Evolutionary conservation across 805 yeast species (phyloP), one percentile per base, ranked within the genome.

Genomic region (Candida khao-thaluensis): DNA sequence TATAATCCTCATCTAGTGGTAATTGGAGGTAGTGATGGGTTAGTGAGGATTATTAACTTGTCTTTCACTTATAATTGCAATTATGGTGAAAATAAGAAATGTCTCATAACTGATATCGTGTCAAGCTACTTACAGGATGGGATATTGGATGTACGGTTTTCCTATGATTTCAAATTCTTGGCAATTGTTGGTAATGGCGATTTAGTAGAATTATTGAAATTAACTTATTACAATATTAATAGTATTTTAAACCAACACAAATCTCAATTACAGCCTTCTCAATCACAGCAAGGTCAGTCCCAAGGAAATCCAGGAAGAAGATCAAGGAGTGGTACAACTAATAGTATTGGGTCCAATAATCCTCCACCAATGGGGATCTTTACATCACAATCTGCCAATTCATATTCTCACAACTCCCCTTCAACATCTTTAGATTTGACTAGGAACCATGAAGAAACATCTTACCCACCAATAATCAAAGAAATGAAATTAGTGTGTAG

Each of bases 81-180:
- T 33, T 62, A 59, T 40, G 71, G 66, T 4, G 39, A 48, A 5
- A 28, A 40, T 5, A 55, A 50, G 38, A 54, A 51, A 38, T 50
- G 54, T 12, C 43, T 67, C 6, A 49, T 66, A 8, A 55, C 76
- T 1, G 90, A 82, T 48, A 62, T 81, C 1, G 57, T 77, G 23
- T 78, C 85, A 3, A 73, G 82, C 24, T 81, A 79, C 51, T 85
- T 79, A 47, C 66, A 67, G 54, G 85, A 82, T 24, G 87, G 88
- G 0, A 60, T 82, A 8, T 58, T 74, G 21, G 71, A 77, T 47
- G 54, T 74, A 15, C 65, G 60, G 30, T 69, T 76, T 40, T 72
- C 80, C 0, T 61, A 62, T 2, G 81, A 77, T 48, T 72, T 67
- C 24, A 69, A 65, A 43, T 76, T 71, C 44, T 53, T 77, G 16